Evolutionary conservation across 768 basidiomycete genomes (phyloP).

Genomic region (Dentipellis fragilis): DNA sequence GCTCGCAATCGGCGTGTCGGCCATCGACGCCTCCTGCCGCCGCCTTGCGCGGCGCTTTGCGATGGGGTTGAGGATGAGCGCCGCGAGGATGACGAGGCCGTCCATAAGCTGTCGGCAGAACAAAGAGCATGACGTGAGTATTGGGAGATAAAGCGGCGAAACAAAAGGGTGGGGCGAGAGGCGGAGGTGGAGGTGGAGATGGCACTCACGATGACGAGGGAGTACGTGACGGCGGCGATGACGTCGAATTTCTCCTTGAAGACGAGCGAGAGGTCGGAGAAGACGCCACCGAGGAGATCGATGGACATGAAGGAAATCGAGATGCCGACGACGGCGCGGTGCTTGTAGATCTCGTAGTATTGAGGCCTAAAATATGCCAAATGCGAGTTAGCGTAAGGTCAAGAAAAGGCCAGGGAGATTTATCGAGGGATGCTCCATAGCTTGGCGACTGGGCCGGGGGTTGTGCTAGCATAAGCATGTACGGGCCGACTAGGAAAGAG

Average conservation of each 20-base stretch:
- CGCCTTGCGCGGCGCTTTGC: slow-evolving; percentile 21
- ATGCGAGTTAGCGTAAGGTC: slow-evolving; percentile 4
- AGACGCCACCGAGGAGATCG: slow-evolving; percentile 62
- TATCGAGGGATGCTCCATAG: neutral
- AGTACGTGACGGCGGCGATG: slow-evolving; percentile 52
- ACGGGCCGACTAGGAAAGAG: neutral
- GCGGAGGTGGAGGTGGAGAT: neutral
- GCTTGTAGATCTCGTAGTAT: slow-evolving; percentile 66
- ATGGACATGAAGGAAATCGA: slow-evolving; percentile 59
- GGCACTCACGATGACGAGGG: slow-evolving; percentile 45
- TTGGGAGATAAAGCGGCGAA: neutral
- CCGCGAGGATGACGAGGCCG: slow-evolving; percentile 46
- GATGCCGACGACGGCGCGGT: slow-evolving; percentile 55
- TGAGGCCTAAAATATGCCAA: slow-evolving; percentile 34
- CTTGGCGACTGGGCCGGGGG: neutral
- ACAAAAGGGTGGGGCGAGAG: neutral
- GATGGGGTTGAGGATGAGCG: slow-evolving; percentile 56
- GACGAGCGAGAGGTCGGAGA: slow-evolving; percentile 58
- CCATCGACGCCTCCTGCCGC: neutral
- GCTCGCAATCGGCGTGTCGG: slow-evolving; percentile 1
- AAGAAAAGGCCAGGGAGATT: neutral
- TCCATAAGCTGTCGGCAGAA: slow-evolving; percentile 42
- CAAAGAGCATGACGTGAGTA: neutral
- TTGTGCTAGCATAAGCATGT: neutral
- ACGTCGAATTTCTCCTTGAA: slow-evolving; percentile 57